Evolutionary conservation across 2,329 filamentous ascomycete species (phyloP), one percentile per base, ranked within the genome.

Genomic region (Aspergillus sp.): DNA sequence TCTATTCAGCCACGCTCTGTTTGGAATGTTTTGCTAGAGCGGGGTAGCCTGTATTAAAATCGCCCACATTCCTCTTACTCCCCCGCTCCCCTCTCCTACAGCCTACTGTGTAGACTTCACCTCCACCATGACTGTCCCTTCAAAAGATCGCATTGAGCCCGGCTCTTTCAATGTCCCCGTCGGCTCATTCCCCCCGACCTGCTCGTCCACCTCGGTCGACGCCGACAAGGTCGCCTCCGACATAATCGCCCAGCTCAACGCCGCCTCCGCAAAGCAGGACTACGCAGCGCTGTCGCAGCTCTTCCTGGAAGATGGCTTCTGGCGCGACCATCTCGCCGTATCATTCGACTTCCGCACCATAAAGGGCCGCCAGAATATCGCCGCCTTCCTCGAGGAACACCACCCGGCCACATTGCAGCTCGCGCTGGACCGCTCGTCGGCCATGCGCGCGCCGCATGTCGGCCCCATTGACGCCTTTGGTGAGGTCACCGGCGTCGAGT

Each of bases 281-380:
- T 62, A 65, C 30, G 51, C 62, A 1, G 63, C 66, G 0, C 49
- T 76, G 6, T 65, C 71, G 0, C 55, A 66, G 4, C 71, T 83
- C 0, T 83, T 84, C 57, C 58, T 78, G 2, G 67, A 77, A 10
- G 73, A 78, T 35, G 73, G 77, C 19, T 83, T 79, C 62, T 85
- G 81, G 81, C 73, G 82, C 35, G 83, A 86, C 60, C 79, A 84
- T 49, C 73, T 85, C 3, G 77, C 72, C 6, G 61, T 85, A 9
- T 77, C 79, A 0, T 84, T 81, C 77, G 76, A 81, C 32, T 73
- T 83, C 20, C 79, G 74, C 33, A 85, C 82, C 0, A 60, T 80
- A n/a, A 76, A 79, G 56, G 76, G 77, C 11, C 62, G 66, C 44
- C 57, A 74, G 46, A 71, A 70, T 26, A 77, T 82, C 42, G 38